These are phyloP conservation scores for Gastrolobium villosum DNA, from an alignment of 306 rosid genomes.

Conservation along the genomic window DNA sequence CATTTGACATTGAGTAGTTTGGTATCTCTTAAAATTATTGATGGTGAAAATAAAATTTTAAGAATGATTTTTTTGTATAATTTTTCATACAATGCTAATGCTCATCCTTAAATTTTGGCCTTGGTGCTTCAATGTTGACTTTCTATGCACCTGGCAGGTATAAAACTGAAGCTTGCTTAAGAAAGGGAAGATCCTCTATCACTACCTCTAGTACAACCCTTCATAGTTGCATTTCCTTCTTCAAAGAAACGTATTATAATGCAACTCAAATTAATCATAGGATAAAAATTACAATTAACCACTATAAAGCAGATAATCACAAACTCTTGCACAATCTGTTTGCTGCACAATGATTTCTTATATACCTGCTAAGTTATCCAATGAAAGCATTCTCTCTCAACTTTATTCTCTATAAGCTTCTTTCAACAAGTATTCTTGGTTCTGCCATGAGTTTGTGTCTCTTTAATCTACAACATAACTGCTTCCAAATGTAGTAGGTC, in stretches of 20 bases:
- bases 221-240: conserved; percentile 6
- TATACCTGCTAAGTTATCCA: not conserved
- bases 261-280: not conserved
- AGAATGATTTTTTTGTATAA: too few species aligned
- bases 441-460: not conserved
- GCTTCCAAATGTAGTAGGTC: conserved; percentile 18
- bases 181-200: too few species aligned
- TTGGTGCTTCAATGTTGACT: too few species aligned
- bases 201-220: not conserved
- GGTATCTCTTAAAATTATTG: too few species aligned
- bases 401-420: not conserved
- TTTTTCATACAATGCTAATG: too few species aligned
- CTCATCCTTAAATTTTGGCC: too few species aligned
- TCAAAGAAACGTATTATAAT: conserved; percentile 29
- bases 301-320: not conserved
- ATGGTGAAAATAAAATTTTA: too few species aligned
- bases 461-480: not conserved
- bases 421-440: conserved; percentile 19
- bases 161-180: too few species aligned
- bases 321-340: not conserved
- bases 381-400: not conserved
- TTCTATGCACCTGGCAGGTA: too few species aligned
- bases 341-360: conserved; percentile 26
- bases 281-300: not conserved
- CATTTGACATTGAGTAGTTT: too few species aligned